phyloP scores from a whole-genome alignment of 805 yeast genomes.

The Yamadazyma sp. region DNA sequence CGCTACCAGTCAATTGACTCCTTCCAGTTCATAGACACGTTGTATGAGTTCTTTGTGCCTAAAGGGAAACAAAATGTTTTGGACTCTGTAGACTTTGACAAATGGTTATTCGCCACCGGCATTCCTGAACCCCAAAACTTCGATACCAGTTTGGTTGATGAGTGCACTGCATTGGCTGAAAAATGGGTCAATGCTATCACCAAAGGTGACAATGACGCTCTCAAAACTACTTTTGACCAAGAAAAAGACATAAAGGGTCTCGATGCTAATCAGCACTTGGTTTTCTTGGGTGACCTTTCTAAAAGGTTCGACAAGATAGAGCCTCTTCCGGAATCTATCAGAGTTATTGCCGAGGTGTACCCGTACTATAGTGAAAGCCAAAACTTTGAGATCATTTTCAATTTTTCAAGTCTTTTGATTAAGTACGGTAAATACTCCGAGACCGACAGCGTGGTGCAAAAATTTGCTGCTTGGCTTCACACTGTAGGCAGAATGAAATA shows the following conservation, averaged over 20 bases:
- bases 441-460: constrained; percentile 17
- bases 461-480: constrained; percentile 32
- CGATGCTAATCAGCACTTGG: constrained; percentile 26
- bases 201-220: neutral
- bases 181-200: constrained; percentile 21
- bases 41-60: constrained; percentile 26
- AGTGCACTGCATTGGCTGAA: constrained; percentile 23
- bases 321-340: constrained; percentile 14
- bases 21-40: constrained; percentile 25
- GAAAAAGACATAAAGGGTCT: constrained; percentile 21
- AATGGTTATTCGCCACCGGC: constrained; percentile 29
- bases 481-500: constrained; percentile 39
- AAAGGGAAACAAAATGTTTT: constrained; percentile 20
- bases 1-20: constrained; percentile 29
- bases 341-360: constrained; percentile 19
- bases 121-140: constrained; percentile 28
- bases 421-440: constrained; percentile 19
- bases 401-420: constrained; percentile 25
- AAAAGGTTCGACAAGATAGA: constrained; percentile 16
- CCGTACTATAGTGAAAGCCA: constrained; percentile 20
- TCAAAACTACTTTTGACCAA: constrained; percentile 20
- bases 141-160: constrained; percentile 30
- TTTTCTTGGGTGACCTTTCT: constrained; percentile 25
- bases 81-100: constrained; percentile 28
- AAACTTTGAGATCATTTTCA: constrained; percentile 26